Percentiles rank a stretch among this genome's conserved stretches.
These are phyloP conservation scores for Tylopilus sp. DNA, from an alignment of 1,284 basidiomycete genomes.

Conservation along the genomic window DNA sequence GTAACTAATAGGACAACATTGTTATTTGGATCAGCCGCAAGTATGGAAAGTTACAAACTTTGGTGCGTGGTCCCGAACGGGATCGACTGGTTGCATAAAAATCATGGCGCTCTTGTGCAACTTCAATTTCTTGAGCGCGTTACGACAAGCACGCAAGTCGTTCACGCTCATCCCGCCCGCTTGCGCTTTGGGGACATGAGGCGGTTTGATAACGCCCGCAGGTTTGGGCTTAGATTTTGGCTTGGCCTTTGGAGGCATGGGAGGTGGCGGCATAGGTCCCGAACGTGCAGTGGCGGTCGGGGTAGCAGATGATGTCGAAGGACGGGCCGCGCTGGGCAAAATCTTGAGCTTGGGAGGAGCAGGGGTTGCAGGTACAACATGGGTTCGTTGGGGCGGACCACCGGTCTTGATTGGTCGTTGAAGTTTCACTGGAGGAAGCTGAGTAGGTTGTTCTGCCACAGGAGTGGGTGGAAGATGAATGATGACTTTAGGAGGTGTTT, in stretches of 20 bases:
- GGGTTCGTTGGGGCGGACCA: conserved; percentile 42
- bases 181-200: conserved; percentile 67
- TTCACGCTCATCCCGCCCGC: conserved; percentile 76
- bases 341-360: conserved; percentile 57
- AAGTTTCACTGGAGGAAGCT: conserved; percentile 47
- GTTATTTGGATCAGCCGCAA: conserved; percentile 2
- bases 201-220: conserved; percentile 40
- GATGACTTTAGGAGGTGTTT: conserved; percentile 81
- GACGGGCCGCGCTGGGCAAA: conserved; percentile 30
- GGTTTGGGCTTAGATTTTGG: conserved; percentile 36
- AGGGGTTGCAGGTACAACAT: conserved; percentile 40
- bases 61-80: conserved; percentile 79
- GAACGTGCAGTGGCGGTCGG: conserved; percentile 22
- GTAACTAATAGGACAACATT: conserved; percentile 53
- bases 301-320: conserved; percentile 18
- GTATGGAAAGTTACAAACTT: conserved; percentile 52
- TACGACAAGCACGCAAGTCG: conserved; percentile 79
- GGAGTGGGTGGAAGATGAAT: conserved; percentile 83
- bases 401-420: conserved; percentile 40
- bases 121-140: conserved; percentile 79
- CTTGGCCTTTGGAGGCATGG: conserved; percentile 38
- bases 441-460: conserved; percentile 55
- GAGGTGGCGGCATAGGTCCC: conserved; percentile 31
- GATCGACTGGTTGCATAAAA: conserved; percentile 90
- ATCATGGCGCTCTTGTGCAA: conserved; percentile 64